Percentiles rank a stretch among this genome's conserved stretches.
Conservation (phyloP, 345 rosid genomes). For the Physaria fendleri region DNA sequence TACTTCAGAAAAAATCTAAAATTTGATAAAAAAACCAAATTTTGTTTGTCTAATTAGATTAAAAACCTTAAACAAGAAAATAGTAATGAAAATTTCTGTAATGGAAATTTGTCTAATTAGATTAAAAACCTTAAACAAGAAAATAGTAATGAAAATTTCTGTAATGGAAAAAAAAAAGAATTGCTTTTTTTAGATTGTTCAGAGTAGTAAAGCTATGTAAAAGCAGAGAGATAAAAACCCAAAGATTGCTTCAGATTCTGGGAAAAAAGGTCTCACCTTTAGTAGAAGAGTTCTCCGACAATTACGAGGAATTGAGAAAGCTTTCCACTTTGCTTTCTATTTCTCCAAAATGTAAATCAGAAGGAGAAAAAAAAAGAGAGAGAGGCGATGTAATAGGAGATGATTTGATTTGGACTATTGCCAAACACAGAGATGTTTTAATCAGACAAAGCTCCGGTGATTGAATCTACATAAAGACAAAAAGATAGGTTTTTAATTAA, state of each 20-base stretch:
- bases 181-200: not conserved
- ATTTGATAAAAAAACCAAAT: not conserved
- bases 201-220: not conserved
- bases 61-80: not conserved
- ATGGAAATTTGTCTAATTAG: not conserved
- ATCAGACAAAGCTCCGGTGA: constrained; percentile 1
- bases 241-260: constrained; percentile 23
- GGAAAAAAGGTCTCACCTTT: constrained; percentile 24
- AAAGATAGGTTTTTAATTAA: not conserved
- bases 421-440: constrained; percentile 13
- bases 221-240: not conserved
- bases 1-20: not conserved
- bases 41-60: not conserved
- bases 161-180: not conserved
- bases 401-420: constrained; percentile 11
- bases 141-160: not conserved
- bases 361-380: too few relatives aligned
- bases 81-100: not conserved
- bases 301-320: not conserved
- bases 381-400: constrained; percentile 6
- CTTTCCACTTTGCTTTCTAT: not conserved
- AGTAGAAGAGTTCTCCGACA: constrained; percentile 9
- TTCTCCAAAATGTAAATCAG: constrained; percentile 6
- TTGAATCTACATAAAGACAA: constrained; percentile 26
- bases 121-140: not conserved